Base-by-base conservation (phyloP, 352 stramenopile genomes). In the Pythium sp. region DNA sequence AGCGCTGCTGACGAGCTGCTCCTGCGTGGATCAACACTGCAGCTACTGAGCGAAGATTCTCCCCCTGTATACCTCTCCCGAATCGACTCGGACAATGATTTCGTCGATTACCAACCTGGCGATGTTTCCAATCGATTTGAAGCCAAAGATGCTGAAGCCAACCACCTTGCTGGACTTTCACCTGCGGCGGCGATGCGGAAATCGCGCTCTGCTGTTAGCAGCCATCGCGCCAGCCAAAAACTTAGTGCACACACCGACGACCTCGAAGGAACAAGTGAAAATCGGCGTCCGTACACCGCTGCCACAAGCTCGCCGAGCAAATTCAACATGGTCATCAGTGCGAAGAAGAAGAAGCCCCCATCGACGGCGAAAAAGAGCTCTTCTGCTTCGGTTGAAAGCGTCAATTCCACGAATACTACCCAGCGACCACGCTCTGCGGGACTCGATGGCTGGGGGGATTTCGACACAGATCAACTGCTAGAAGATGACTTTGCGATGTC, bases 361-460 rank as follows among this genome's bases (percentile, higher is more conserved):
- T 34, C 36, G 5, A 2, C 36, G 20, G 58, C 30, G 15, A 65
- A 71, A 32, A 56, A 53, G 46, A 24, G 3, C 24, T 36, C 51
- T 7, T 36, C 38, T 5, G 11, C 58, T 2, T 55, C 18, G 15
- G 43, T 34, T 14, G 58, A 47, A 18, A 62, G 15, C 28, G 4
- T 12, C 43, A 43, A 14, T 11, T 12, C 14, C 36, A 6, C n/a
- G 2, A 20, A 12, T n/a, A 24, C 18, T 28, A 24, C 20, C 14
- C 57, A 59, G n/a, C 54, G 58, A 24, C 66, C 66, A 26, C 36
- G 38, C 58, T 68, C 54, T 2, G 53, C 53, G 2, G 34, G 51
- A n/a, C 61, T 79, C n/a, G 67, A 74, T n/a, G 82, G 71, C 56
- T 91, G 82, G 82, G 80, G 77, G 4, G 80, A 91, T 38, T 86